phyloP scores from a whole-genome alignment of 495 filamentous ascomycete species.

The Sabuloglossum arenarium region DNA sequence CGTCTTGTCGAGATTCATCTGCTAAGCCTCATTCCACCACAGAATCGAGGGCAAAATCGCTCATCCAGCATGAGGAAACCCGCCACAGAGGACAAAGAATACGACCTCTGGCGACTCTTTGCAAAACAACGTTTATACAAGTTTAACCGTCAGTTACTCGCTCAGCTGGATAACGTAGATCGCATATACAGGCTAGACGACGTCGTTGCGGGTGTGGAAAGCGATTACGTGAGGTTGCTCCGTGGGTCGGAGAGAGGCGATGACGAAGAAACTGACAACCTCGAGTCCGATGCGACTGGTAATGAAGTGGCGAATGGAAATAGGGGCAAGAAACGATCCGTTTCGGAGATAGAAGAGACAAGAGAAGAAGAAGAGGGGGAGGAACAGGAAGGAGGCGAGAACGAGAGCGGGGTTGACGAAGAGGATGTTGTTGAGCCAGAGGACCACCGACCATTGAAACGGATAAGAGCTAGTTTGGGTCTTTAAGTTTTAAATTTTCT shows the following conservation, averaged over 20 bases:
- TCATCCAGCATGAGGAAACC: conserved; percentile 14
- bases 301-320: conserved; percentile 10
- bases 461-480: not conserved
- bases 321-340: conserved; percentile 23
- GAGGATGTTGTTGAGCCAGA: not conserved
- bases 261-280: conserved; percentile 4
- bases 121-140: conserved; percentile 65
- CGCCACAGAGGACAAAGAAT: conserved; percentile 31
- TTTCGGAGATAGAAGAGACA: conserved; percentile 27
- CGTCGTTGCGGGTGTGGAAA: conserved; percentile 53
- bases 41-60: conserved; percentile 3
- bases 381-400: conserved; percentile 21
- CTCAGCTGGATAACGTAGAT: conserved; percentile 56
- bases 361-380: conserved; percentile 14
- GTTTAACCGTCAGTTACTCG: conserved; percentile 54
- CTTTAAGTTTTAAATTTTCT: not conserved
- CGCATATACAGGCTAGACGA: conserved; percentile 66
- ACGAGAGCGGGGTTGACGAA: conserved; percentile 1
- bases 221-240: conserved; percentile 57
- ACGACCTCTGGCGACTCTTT: conserved; percentile 65
- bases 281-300: not conserved
- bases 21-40: conserved; percentile 45
- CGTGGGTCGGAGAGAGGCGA: conserved; percentile 15
- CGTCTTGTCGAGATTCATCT: conserved; percentile 79
- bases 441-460: not conserved